Evolutionary conservation across 257 asterid genomes (phyloP).

Genomic region (Oldenlandia corymbosa): DNA sequence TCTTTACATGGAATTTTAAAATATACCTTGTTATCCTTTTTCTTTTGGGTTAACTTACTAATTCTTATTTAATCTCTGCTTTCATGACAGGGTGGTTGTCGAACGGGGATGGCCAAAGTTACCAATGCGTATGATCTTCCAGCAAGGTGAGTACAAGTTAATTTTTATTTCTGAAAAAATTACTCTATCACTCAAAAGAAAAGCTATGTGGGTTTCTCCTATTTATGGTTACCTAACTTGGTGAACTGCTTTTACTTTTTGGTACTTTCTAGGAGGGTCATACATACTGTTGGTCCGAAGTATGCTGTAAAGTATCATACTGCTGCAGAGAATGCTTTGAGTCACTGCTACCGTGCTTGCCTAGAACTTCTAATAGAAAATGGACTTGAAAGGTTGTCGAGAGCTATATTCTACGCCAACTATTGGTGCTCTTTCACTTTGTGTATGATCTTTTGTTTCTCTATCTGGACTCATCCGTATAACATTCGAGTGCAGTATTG

Average conservation of each 20-base stretch:
- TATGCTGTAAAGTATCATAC: constrained; percentile 95
- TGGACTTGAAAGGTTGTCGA: constrained; percentile 64
- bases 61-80: neutral
- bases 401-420: constrained; percentile 10
- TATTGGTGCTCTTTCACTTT: constrained; percentile 15
- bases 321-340: constrained; percentile 97
- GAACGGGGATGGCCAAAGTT: constrained; percentile 98
- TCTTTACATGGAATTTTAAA: neutral
- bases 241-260: neutral
- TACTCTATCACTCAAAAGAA: neutral
- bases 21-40: neutral
- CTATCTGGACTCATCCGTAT: constrained; percentile 10
- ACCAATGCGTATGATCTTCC: constrained; percentile 79
- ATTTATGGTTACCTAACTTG: neutral
- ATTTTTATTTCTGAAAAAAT: neutral
- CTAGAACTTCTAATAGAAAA: constrained; percentile 40
- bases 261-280: constrained; percentile 71
- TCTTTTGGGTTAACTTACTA: neutral
- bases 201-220: neutral
- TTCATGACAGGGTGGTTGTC: constrained; percentile 87
- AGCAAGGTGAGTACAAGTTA: constrained; percentile 52
- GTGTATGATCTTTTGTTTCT: constrained; percentile 3
- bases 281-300: constrained; percentile 98
- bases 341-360: constrained; percentile 83
- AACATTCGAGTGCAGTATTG: constrained; percentile 59